A percentile compares a stretch with the other conserved stretches of the same genome.
Conservation (phyloP, 2,329 filamentous ascomycete species). For the Blumeria graminis region DNA sequence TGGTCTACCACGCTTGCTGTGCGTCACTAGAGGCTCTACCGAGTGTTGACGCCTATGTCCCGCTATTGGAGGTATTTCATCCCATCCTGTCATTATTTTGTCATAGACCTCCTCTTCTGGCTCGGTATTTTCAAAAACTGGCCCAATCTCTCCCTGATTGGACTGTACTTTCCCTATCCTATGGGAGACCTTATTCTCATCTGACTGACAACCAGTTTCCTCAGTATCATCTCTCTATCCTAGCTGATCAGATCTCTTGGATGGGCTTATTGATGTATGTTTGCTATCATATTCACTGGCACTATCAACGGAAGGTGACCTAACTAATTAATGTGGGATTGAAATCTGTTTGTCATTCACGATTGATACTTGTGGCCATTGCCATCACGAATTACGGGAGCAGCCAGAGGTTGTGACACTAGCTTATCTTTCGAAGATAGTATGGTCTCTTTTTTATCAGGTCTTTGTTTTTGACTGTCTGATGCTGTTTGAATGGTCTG, state of each 20-base stretch:
- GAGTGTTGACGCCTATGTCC: not conserved
- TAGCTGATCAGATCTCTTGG: not conserved
- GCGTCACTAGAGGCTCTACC: not conserved
- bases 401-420: not conserved
- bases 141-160: not conserved
- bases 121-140: not conserved
- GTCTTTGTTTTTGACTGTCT: not conserved
- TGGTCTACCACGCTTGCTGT: not conserved
- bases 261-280: not conserved
- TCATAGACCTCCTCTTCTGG: not conserved
- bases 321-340: not conserved
- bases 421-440: not conserved
- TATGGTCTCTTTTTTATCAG: not conserved
- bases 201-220: too few species aligned
- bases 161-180: not conserved
- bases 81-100: not conserved
- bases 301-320: not conserved
- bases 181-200: not conserved
- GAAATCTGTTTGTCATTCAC: not conserved
- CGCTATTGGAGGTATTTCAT: not conserved
- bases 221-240: not conserved
- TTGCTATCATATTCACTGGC: not conserved
- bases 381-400: not conserved
- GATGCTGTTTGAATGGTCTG: not conserved
- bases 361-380: not conserved